Conservation (phyloP, 108 stramenopile species). For the Nannochloropsis gaditana region DNA sequence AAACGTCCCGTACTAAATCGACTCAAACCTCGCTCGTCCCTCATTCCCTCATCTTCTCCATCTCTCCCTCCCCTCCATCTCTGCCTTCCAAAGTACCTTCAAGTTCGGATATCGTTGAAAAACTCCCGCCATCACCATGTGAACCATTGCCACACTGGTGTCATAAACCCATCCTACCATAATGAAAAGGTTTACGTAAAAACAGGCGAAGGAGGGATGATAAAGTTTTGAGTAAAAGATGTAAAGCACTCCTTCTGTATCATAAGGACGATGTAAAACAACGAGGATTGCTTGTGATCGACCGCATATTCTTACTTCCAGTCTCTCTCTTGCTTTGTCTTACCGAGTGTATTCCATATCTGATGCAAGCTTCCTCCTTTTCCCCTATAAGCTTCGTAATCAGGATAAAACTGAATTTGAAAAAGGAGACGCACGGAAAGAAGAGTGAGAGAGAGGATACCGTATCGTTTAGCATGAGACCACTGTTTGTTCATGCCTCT, state of each 20-base stretch:
- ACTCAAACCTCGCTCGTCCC: too few species aligned
- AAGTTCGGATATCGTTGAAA: slow-evolving; percentile 46
- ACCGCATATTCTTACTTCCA: background rate
- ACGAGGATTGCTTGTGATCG: background rate
- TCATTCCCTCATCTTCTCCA: background rate
- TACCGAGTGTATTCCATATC: slow-evolving; percentile 49
- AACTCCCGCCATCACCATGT: slow-evolving; percentile 48
- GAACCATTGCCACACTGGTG: slow-evolving; percentile 51
- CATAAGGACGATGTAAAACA: too few species aligned
- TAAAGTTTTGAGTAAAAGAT: background rate
- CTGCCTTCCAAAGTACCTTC: background rate
- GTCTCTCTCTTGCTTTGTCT: background rate
- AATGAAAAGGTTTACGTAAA: background rate
- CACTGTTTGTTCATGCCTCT: too few species aligned
- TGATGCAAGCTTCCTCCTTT: slow-evolving; percentile 41
- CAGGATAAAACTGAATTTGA: slow-evolving; percentile 24
- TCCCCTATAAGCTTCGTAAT: slow-evolving; percentile 46
- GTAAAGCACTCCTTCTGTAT: too few species aligned
- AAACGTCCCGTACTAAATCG: too few species aligned
- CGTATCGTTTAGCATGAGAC: too few species aligned
- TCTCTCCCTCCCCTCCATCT: background rate
- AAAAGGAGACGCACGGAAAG: background rate
- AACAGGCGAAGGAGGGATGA: background rate
- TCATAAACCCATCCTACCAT: slow-evolving; percentile 46
- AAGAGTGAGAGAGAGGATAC: background rate